phyloP scores from a whole-genome alignment of 352 stramenopile species.

The Globisporangium mamillatum region DNA sequence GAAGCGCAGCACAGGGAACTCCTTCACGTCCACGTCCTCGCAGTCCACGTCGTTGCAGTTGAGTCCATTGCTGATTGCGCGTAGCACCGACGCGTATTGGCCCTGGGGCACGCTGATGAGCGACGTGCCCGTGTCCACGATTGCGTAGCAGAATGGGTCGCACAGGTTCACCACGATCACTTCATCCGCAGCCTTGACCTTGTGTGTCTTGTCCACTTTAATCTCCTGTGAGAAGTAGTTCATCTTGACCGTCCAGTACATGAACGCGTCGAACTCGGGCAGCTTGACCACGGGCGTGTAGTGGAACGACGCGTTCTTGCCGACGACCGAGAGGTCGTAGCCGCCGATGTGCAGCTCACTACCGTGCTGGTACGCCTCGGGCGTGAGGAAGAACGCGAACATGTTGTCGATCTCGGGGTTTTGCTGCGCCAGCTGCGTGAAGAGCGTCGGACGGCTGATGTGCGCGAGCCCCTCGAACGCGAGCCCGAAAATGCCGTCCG shows the following conservation, averaged over 20 bases:
- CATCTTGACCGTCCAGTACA: conserved; percentile 87
- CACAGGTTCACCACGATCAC: conserved; percentile 48
- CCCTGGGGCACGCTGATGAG: conserved; percentile 78
- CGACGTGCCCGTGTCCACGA: conserved; percentile 88
- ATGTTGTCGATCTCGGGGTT: conserved; percentile 78
- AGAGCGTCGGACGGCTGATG: conserved; percentile 83
- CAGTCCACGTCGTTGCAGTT: conserved; percentile 72
- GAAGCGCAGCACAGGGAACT: conserved; percentile 74
- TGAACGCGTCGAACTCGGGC: conserved; percentile 71
- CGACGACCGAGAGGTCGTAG: conserved; percentile 81
- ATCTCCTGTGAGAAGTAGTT: conserved; percentile 41
- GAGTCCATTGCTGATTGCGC: conserved; percentile 54
- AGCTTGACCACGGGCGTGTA: conserved; percentile 86
- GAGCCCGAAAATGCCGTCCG: conserved; percentile 86
- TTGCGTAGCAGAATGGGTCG: conserved; percentile 80
- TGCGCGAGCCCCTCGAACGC: conserved; percentile 85
- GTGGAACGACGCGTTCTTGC: conserved; percentile 81
- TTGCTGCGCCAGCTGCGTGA: conserved; percentile 59
- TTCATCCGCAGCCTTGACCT: not conserved
- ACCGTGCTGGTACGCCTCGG: conserved; percentile 58
- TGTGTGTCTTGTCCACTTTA: not conserved
- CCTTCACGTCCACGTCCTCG: conserved; percentile 35
- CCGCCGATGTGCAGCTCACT: conserved; percentile 83
- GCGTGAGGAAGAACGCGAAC: conserved; percentile 88
- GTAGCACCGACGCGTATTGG: conserved; percentile 62